Evolutionary conservation across 177 flowering plant species (phyloP).

Genomic region (Vitis hybrid): DNA sequence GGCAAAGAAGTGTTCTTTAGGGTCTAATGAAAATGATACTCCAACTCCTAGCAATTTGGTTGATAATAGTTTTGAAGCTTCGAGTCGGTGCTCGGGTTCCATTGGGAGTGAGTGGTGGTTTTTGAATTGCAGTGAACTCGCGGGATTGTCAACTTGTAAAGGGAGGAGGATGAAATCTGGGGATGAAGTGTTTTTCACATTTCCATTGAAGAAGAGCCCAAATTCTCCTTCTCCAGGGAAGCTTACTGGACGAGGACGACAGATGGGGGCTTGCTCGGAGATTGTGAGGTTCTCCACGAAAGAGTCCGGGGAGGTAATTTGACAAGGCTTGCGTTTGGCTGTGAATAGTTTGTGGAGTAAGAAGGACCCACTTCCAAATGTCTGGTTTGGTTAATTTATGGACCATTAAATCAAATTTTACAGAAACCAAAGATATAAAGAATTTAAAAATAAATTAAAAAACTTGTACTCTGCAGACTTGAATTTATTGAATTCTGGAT

Average conservation of each 20-base stretch:
- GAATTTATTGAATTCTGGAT: too few relatives aligned
- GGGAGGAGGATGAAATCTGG: conserved; percentile 73
- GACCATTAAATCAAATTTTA: too few relatives aligned
- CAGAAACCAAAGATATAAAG: too few relatives aligned
- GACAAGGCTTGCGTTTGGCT: neutral
- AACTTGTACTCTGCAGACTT: too few relatives aligned
- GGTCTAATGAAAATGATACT: conserved; percentile 6
- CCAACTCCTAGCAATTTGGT: neutral
- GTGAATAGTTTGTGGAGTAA: too few relatives aligned
- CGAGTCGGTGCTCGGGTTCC: conserved; percentile 4
- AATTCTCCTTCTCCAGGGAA: conserved; percentile 45
- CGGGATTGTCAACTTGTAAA: conserved; percentile 86
- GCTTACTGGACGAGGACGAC: conserved; percentile 58
- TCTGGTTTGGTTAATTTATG: too few relatives aligned
- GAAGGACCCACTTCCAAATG: too few relatives aligned
- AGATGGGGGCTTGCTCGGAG: conserved; percentile 62
- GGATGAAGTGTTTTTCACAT: conserved; percentile 61
- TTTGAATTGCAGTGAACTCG: conserved; percentile 62
- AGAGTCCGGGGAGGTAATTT: conserved; percentile 73
- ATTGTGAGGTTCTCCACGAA: conserved; percentile 86
- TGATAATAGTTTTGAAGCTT: conserved; percentile 10
- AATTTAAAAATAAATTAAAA: too few relatives aligned
- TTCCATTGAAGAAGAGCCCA: conserved; percentile 47
- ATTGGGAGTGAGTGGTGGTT: conserved; percentile 72
- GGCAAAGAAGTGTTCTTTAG: neutral